These are phyloP conservation scores for Paecilomyces dactylethromorphus DNA, from an alignment of 2,329 filamentous ascomycete genomes.

Conservation along the genomic window DNA sequence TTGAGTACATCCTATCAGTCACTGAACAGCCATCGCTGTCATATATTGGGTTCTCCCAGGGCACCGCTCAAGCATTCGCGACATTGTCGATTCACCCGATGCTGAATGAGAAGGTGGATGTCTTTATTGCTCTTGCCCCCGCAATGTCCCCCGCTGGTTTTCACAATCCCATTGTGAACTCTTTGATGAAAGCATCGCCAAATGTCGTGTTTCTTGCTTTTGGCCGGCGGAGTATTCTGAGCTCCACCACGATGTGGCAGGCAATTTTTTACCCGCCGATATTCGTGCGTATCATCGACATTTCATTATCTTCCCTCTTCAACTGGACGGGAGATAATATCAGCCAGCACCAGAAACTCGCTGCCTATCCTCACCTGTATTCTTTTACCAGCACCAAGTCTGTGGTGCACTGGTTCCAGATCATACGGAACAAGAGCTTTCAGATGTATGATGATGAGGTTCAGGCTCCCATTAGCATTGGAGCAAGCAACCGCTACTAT, in stretches of 20 bases:
- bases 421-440: constrained; percentile 91
- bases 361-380: constrained; percentile 91
- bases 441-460: constrained; percentile 98
- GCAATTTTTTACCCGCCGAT: constrained; percentile 90
- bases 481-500: constrained; percentile 73
- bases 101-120: constrained; percentile 86
- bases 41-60: constrained; percentile 96
- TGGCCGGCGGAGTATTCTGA: constrained; percentile 82
- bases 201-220: constrained; percentile 90
- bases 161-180: constrained; percentile 83
- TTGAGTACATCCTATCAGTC: constrained; percentile 80
- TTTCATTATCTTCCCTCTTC: constrained; percentile 75
- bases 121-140: constrained; percentile 91
- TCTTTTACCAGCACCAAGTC: constrained; percentile 95
- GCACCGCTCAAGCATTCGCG: constrained; percentile 93
- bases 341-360: constrained; percentile 77
- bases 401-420: constrained; percentile 99
- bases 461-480: constrained; percentile 66
- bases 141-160: constrained; percentile 94
- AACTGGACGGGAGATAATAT: constrained; percentile 87
- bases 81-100: constrained; percentile 85
- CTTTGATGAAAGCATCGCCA: constrained; percentile 86
- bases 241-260: constrained; percentile 95
- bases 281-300: constrained; percentile 81
- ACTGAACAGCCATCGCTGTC: constrained; percentile 79